Evolutionary conservation across 2,329 filamentous ascomycete species (phyloP).

Genomic region (Scedosporium minutisporum): DNA sequence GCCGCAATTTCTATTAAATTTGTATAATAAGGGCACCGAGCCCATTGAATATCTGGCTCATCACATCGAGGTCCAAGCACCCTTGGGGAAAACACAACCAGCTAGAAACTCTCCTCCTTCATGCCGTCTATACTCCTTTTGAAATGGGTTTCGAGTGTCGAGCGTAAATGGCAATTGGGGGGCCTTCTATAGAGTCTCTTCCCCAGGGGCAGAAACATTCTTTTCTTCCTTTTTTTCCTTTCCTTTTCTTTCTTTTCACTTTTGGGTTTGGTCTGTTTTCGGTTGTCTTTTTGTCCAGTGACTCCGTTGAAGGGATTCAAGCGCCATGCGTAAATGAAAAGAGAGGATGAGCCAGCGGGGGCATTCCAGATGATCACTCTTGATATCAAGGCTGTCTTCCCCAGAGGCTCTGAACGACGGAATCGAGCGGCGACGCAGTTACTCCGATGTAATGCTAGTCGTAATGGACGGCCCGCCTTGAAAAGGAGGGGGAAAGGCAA

Average conservation of each 20-base stretch:
- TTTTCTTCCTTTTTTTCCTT: background rate
- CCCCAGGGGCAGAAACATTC: background rate
- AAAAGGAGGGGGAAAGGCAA: background rate
- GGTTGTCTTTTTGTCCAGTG: background rate
- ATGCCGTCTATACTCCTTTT: background rate
- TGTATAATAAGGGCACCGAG: background rate
- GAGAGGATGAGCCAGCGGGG: background rate
- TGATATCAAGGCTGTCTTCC: too few species aligned
- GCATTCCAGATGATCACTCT: too few species aligned
- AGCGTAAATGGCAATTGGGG: too few species aligned
- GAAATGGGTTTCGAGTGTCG: too few species aligned
- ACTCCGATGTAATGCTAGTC: background rate
- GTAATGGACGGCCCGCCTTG: background rate
- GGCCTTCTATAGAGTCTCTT: background rate
- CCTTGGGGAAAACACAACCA: too few species aligned
- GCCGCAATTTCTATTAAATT: background rate
- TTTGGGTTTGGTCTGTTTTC: background rate
- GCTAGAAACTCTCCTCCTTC: too few species aligned
- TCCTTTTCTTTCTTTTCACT: background rate
- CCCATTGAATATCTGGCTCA: background rate
- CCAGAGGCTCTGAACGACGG: too few species aligned
- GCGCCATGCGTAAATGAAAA: background rate
- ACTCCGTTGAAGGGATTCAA: too few species aligned
- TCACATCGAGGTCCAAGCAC: too few species aligned
- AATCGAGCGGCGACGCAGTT: too few species aligned